Evolutionary conservation across 2,329 filamentous ascomycete genomes (phyloP).

Genomic region (Knufia petricola): DNA sequence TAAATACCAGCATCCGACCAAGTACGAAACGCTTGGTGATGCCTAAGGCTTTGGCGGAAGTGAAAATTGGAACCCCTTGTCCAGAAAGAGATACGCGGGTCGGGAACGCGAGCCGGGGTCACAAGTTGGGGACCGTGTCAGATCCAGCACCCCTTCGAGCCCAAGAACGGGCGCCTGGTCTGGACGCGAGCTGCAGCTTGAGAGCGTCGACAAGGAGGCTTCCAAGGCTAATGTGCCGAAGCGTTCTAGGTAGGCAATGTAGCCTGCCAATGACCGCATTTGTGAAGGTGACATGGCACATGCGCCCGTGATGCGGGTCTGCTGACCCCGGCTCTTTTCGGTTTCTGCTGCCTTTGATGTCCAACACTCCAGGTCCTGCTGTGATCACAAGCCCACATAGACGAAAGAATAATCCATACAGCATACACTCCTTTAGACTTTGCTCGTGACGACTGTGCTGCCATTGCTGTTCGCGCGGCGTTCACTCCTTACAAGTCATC

Average conservation of each 20-base stretch:
- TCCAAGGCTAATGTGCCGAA: slow-evolving; percentile 1
- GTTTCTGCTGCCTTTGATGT: neutral
- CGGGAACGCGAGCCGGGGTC: too few relatives aligned
- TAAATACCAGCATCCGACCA: too few relatives aligned
- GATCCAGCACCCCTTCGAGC: too few relatives aligned
- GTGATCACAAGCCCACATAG: slow-evolving; percentile 8
- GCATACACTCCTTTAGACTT: slow-evolving; percentile 7
- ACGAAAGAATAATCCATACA: slow-evolving; percentile 9
- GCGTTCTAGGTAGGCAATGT: neutral
- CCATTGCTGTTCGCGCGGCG: neutral
- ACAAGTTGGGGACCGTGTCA: too few relatives aligned
- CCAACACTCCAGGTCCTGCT: slow-evolving; percentile 1
- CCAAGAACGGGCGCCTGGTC: too few relatives aligned
- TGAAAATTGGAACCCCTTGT: too few relatives aligned
- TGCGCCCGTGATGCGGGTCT: slow-evolving; percentile 6
- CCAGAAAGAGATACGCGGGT: too few relatives aligned
- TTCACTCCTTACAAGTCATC: neutral
- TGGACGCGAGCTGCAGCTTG: too few relatives aligned
- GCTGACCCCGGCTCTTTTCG: neutral
- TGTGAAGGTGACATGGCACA: neutral
- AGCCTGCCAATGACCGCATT: neutral
- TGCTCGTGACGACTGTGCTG: neutral
- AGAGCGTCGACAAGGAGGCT: too few relatives aligned
- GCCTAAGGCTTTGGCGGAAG: too few relatives aligned
- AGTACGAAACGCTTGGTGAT: too few relatives aligned